Evolutionary conservation across 176 grass and related monocot genomes (phyloP).

Genomic region (Aechmea fasciata): DNA sequence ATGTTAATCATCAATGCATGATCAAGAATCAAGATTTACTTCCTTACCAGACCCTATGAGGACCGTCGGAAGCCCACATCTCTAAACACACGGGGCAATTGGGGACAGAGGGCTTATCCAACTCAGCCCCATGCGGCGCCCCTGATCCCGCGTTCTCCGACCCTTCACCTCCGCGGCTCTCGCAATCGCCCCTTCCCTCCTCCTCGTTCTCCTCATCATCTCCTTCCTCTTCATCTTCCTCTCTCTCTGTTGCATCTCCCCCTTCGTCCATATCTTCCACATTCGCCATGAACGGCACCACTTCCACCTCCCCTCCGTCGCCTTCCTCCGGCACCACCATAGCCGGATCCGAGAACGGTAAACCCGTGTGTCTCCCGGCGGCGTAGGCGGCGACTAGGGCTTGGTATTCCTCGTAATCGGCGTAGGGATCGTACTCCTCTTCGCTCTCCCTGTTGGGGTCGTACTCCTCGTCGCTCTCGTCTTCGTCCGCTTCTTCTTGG

Average conservation of each 20-base stretch:
- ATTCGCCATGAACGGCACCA: too few species aligned
- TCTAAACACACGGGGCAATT: conserved; percentile 71
- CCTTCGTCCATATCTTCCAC: background rate
- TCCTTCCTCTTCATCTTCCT: conserved; percentile 12
- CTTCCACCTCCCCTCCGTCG: too few species aligned
- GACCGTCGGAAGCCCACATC: conserved; percentile 59
- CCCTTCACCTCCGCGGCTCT: background rate
- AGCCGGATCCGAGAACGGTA: too few species aligned
- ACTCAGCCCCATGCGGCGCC: background rate
- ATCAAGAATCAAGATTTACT: background rate
- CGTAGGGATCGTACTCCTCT: background rate
- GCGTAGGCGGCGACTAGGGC: too few species aligned
- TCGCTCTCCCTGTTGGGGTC: background rate
- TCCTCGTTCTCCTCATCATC: conserved; percentile 13
- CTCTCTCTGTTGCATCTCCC: conserved; percentile 4
- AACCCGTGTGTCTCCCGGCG: too few species aligned
- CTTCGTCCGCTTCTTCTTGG: conserved; percentile 16
- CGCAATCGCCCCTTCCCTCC: conserved; percentile 4
- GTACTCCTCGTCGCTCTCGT: background rate
- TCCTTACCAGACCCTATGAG: conserved; percentile 70
- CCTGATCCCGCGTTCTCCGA: too few species aligned
- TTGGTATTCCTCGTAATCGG: background rate
- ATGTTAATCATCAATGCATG: background rate
- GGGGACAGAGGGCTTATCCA: conserved; percentile 24
- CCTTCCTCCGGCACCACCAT: too few species aligned